Conservation (phyloP, 2,329 filamentous ascomycete genomes). For the Colletotrichum phormii region DNA sequence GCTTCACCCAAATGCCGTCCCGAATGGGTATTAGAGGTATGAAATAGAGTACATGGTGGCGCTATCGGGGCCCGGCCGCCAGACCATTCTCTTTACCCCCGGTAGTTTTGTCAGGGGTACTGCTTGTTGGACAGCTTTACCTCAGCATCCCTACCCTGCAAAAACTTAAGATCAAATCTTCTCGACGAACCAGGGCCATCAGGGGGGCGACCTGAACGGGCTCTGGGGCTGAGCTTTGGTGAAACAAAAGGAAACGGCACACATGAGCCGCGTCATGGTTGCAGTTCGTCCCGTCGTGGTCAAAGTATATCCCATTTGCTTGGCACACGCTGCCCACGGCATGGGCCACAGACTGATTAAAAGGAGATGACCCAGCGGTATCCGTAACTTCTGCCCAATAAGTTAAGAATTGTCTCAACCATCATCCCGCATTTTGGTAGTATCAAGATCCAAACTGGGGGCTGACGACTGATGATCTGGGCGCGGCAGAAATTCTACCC, state of each 20-base stretch:
- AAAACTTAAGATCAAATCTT: not conserved
- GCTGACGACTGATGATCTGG: not conserved
- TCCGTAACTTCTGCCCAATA: not conserved
- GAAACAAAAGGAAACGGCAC: slow-evolving; percentile 24
- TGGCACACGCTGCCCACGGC: slow-evolving; percentile 11
- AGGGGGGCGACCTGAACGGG: not conserved
- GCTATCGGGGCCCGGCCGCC: slow-evolving; percentile 24
- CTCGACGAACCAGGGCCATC: not conserved
- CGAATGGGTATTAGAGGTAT: slow-evolving; percentile 13
- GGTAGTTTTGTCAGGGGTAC: slow-evolving; percentile 1
- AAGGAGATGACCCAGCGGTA: not conserved
- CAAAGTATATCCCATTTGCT: slow-evolving; percentile 4
- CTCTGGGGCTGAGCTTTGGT: slow-evolving; percentile 5
- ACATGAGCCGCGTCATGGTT: slow-evolving; percentile 19
- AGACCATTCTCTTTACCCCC: slow-evolving; percentile 13
- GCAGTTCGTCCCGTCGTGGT: slow-evolving; percentile 16
- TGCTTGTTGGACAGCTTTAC: slow-evolving; percentile 13
- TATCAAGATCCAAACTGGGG: not conserved
- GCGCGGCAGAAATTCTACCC: not conserved
- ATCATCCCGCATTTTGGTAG: not conserved
- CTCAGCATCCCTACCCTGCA: slow-evolving; percentile 2
- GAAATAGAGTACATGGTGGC: slow-evolving; percentile 21
- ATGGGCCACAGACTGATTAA: not conserved
- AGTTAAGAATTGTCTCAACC: not conserved
- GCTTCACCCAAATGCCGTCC: slow-evolving; percentile 11